Conservation (phyloP, 148 eudicot species). For the Rhododendron vialii region DNA sequence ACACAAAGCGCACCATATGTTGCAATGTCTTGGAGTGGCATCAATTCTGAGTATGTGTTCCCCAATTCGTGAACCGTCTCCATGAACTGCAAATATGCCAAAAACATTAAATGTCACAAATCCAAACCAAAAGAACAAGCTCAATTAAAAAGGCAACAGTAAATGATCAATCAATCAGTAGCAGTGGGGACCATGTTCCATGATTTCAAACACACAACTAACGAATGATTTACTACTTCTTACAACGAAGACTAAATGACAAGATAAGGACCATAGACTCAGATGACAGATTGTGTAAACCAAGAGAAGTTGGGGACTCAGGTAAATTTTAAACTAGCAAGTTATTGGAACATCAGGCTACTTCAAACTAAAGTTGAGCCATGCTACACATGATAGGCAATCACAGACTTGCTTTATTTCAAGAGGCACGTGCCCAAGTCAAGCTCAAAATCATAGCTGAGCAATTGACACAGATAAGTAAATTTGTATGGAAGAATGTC, state of each 20-base stretch:
- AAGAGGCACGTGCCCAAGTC: not conserved
- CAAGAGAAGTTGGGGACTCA: too few relatives aligned
- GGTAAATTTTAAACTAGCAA: too few relatives aligned
- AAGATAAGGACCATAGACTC: not conserved
- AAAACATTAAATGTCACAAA: not conserved
- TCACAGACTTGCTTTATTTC: not conserved
- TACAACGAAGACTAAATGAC: not conserved
- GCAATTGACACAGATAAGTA: too few relatives aligned
- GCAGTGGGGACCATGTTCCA: not conserved
- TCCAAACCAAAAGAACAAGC: not conserved
- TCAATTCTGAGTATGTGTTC: conserved; percentile 61
- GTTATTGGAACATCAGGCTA: too few relatives aligned
- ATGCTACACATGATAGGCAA: not conserved
- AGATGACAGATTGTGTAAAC: too few relatives aligned
- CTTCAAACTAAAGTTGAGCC: not conserved
- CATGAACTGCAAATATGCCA: conserved; percentile 56
- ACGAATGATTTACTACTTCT: not conserved
- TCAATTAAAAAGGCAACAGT: not conserved
- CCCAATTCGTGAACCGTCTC: conserved; percentile 80
- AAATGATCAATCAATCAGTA: not conserved
- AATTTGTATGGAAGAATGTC: too few relatives aligned
- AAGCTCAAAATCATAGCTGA: too few relatives aligned
- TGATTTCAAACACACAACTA: not conserved
- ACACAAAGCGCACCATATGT: too few relatives aligned
- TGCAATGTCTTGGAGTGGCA: too few relatives aligned